Conservation (phyloP, 1,139 yeast genomes). For the Debaryomyces fabryi region DNA sequence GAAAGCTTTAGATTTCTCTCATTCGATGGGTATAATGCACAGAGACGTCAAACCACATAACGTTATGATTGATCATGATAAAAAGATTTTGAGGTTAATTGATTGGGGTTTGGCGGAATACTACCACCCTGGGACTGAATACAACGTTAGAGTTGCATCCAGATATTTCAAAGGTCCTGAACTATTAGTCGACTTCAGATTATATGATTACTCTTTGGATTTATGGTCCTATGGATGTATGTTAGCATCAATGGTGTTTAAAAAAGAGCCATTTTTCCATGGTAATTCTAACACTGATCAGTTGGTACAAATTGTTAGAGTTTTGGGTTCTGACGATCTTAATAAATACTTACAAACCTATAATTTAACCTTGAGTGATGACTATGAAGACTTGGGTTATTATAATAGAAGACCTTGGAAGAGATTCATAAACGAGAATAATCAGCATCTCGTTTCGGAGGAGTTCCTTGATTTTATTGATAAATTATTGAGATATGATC, state of each 20-base stretch:
- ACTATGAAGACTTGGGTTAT: slow-evolving; percentile 80
- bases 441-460: slow-evolving; percentile 65
- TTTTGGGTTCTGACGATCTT: slow-evolving; percentile 87
- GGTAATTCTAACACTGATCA: slow-evolving; percentile 97
- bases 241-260: slow-evolving; percentile 95
- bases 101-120: slow-evolving; percentile 99
- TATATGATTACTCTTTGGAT: slow-evolving; percentile 93
- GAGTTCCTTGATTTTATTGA: slow-evolving; percentile 86
- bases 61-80: slow-evolving; percentile 93
- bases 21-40: slow-evolving; percentile 98
- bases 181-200: slow-evolving; percentile 86
- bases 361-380: slow-evolving; percentile 72
- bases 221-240: slow-evolving; percentile 98
- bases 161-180: slow-evolving; percentile 98
- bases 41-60: slow-evolving; percentile 98
- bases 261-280: slow-evolving; percentile 96
- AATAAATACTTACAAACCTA: slow-evolving; percentile 75
- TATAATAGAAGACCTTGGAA: slow-evolving; percentile 91
- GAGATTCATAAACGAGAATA: slow-evolving; percentile 72
- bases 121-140: slow-evolving; percentile 92
- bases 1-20: slow-evolving; percentile 89
- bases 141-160: slow-evolving; percentile 97
- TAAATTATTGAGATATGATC: slow-evolving; percentile 84
- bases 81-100: slow-evolving; percentile 72
- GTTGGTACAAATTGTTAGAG: slow-evolving; percentile 90